Evolutionary conservation across 768 basidiomycete genomes (phyloP).

Genomic region (Heimioporus sp.): DNA sequence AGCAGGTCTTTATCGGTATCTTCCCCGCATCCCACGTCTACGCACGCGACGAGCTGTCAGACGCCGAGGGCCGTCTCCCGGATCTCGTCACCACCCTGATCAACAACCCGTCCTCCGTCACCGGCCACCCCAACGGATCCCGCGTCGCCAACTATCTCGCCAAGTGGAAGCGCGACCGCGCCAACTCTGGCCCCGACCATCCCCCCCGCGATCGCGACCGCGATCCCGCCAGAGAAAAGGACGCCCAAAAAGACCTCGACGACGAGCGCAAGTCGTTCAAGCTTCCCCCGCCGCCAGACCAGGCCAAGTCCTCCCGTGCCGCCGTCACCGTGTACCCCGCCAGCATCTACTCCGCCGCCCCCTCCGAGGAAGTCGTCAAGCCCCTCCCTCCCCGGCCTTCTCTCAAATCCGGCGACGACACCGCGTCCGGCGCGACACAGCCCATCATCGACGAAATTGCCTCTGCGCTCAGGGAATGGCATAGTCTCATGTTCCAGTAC

Average conservation of each 20-base stretch:
- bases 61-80: conserved; percentile 82
- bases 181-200: conserved; percentile 25
- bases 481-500: conserved; percentile 87
- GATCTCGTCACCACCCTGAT: conserved; percentile 64
- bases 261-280: conserved; percentile 62
- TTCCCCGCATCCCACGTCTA: conserved; percentile 90
- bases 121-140: conserved; percentile 30
- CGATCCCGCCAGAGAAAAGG: conserved; percentile 48
- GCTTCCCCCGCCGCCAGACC: conserved; percentile 71
- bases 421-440: conserved; percentile 74
- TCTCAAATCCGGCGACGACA: conserved; percentile 95
- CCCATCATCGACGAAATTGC: conserved; percentile 98
- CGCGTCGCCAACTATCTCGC: conserved; percentile 47
- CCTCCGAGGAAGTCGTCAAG: conserved; percentile 64
- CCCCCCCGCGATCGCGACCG: conserved; percentile 35
- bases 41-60: conserved; percentile 80
- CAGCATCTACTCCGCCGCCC: conserved; percentile 72
- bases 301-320: conserved; percentile 68
- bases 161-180: conserved; percentile 40
- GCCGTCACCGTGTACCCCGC: conserved; percentile 71
- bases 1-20: conserved; percentile 91
- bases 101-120: conserved; percentile 29
- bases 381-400: conserved; percentile 87
- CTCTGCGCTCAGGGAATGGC: conserved; percentile 95
- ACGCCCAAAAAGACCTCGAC: conserved; percentile 63